Conservation (phyloP, 176 grass and related monocot genomes). For the Urochloa ruziziensis region DNA sequence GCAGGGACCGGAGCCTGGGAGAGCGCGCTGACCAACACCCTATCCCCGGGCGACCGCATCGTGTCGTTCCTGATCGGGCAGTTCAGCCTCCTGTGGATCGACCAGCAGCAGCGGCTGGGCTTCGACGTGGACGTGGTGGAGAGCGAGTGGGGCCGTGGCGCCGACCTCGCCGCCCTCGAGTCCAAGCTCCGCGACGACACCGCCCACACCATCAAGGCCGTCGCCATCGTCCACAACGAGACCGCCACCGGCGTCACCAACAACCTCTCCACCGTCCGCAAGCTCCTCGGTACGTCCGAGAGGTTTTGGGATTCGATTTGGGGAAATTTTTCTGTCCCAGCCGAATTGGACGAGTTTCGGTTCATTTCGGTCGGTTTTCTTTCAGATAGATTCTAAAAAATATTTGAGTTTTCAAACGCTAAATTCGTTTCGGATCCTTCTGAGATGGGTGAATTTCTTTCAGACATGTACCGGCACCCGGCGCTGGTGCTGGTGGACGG, state of each 20-base stretch:
- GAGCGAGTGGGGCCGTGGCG: constrained; percentile 82
- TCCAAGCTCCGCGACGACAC: constrained; percentile 54
- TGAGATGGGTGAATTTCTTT: no score
- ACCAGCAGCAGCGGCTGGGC: constrained; percentile 90
- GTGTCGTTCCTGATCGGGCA: constrained; percentile 88
- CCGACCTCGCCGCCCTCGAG: constrained; percentile 65
- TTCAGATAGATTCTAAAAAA: no score
- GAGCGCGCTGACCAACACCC: constrained; percentile 98
- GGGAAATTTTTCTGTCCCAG: no score
- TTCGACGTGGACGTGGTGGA: constrained; percentile 89
- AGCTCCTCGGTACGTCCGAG: constrained; percentile 63
- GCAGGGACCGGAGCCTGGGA: constrained; percentile 91
- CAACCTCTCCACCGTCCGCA: constrained; percentile 65
- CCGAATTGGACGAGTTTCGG: no score
- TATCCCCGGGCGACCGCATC: constrained; percentile 76
- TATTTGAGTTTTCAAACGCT: no score
- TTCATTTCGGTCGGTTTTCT: no score
- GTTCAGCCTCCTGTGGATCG: constrained; percentile 98
- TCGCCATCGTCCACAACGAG: constrained; percentile 97
- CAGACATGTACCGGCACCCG: constrained; percentile 69
- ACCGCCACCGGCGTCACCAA: constrained; percentile 98
- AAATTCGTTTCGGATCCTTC: no score
- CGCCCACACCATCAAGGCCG: constrained; percentile 77
- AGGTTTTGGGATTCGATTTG: no score
- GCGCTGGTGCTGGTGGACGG: constrained; percentile 86